These are phyloP conservation scores for Phytophthora hybrid DNA, from an alignment of 352 stramenopile species.

Conservation along the genomic window DNA sequence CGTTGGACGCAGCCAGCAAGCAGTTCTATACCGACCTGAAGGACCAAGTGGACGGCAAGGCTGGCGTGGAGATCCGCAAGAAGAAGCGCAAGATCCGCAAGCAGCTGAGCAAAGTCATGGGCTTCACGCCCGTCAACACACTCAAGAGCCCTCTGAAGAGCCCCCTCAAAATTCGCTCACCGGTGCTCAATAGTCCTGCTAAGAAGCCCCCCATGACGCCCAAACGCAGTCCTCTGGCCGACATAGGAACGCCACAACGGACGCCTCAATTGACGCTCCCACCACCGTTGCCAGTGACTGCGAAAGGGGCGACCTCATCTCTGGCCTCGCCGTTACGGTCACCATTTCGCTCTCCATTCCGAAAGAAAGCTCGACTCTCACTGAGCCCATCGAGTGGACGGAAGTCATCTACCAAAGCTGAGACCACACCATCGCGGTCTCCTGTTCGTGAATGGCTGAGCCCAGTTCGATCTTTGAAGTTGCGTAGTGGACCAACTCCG, in stretches of 20 bases:
- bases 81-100: constrained; percentile 88
- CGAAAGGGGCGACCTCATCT: constrained; percentile 50
- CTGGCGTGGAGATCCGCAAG: constrained; percentile 54
- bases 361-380: constrained; percentile 66
- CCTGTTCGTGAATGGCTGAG: constrained; percentile 74
- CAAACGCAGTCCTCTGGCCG: constrained; percentile 55
- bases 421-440: constrained; percentile 37
- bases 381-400: constrained; percentile 38
- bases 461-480: constrained; percentile 53
- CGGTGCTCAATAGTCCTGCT: constrained; percentile 44
- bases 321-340: constrained; percentile 61
- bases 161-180: constrained; percentile 34
- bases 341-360: constrained; percentile 78
- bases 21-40: constrained; percentile 76
- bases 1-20: constrained; percentile 46
- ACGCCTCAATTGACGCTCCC: constrained; percentile 55
- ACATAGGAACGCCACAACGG: constrained; percentile 58
- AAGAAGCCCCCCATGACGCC: constrained; percentile 46
- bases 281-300: constrained; percentile 53
- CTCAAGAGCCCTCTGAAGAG: constrained; percentile 63
- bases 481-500: constrained; percentile 42
- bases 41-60: constrained; percentile 70
- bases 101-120: constrained; percentile 61
- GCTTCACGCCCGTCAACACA: constrained; percentile 77
- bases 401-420: constrained; percentile 3